These are phyloP conservation scores for Penicillium nucicola DNA, from an alignment of 495 filamentous ascomycete genomes.

Conservation along the genomic window DNA sequence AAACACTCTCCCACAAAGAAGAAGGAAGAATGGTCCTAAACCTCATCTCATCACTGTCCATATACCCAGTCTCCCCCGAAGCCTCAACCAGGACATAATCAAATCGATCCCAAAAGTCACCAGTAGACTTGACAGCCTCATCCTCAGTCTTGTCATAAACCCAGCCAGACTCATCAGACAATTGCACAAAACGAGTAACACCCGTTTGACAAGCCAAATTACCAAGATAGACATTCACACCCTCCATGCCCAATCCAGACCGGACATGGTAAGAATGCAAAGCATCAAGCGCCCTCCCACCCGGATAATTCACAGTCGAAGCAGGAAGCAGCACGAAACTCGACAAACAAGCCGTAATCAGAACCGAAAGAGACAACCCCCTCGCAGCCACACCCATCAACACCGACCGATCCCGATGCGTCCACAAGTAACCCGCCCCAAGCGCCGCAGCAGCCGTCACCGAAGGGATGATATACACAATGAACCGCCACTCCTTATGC, in stretches of 20 bases:
- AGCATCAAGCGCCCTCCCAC: slow-evolving; percentile 65
- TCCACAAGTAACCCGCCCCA: slow-evolving; percentile 72
- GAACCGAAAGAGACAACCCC: slow-evolving; percentile 59
- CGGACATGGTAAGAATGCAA: slow-evolving; percentile 37
- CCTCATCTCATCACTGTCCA: slow-evolving; percentile 17
- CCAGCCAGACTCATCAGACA: slow-evolving; percentile 32
- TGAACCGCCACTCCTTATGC: slow-evolving; percentile 96
- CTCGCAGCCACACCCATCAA: slow-evolving; percentile 36
- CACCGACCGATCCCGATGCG: slow-evolving; percentile 55
- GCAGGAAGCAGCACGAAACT: slow-evolving; percentile 61
- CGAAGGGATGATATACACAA: slow-evolving; percentile 80
- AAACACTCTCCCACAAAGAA: slow-evolving; percentile 65
- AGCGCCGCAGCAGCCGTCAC: slow-evolving; percentile 76
- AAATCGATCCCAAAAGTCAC: slow-evolving; percentile 75
- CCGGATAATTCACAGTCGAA: slow-evolving; percentile 85
- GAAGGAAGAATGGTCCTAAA: slow-evolving; percentile 11
- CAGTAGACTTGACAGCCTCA: slow-evolving; percentile 48
- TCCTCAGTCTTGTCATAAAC: slow-evolving; percentile 55
- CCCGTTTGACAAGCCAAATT: slow-evolving; percentile 92
- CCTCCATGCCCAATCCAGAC: slow-evolving; percentile 5
- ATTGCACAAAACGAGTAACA: slow-evolving; percentile 78
- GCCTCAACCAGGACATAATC: slow-evolving; percentile 78
- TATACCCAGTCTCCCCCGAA: slow-evolving; percentile 28
- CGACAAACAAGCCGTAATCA: slow-evolving; percentile 55
- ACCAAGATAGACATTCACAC: slow-evolving; percentile 67